phyloP scores from a whole-genome alignment of 1,284 basidiomycete species.

The Trametes sp. region DNA sequence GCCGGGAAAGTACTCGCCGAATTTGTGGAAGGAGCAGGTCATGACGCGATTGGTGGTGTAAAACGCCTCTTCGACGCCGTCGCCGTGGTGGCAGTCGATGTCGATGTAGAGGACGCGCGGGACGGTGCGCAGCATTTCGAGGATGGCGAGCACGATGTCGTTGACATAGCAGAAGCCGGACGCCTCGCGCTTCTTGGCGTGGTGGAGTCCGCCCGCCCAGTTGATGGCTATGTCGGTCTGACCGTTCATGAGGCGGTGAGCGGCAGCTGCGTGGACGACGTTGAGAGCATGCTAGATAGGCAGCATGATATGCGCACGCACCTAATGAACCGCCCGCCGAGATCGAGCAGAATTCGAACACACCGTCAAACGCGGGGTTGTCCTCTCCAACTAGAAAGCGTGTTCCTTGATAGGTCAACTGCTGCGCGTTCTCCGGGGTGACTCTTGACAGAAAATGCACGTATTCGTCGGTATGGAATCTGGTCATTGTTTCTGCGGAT shows the following conservation, averaged over 20 bases:
- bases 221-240: conserved; percentile 94
- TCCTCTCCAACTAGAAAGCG: conserved; percentile 93
- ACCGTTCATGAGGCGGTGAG: conserved; percentile 83
- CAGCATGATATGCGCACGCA: conserved; percentile 47
- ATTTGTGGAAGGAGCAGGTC: conserved; percentile 97
- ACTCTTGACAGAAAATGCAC: conserved; percentile 90
- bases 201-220: conserved; percentile 98
- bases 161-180: conserved; percentile 98
- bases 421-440: conserved; percentile 87
- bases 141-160: conserved; percentile 91
- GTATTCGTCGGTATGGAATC: conserved; percentile 98
- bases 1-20: conserved; percentile 97
- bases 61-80: conserved; percentile 99
- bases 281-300: background rate
- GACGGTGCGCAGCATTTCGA: conserved; percentile 85
- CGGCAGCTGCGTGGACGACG: conserved; percentile 64
- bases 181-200: conserved; percentile 97
- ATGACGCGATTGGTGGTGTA: conserved; percentile 98
- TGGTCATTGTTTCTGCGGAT: conserved; percentile 84
- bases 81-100: conserved; percentile 98
- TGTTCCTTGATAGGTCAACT: conserved; percentile 84
- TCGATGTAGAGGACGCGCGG: conserved; percentile 97
- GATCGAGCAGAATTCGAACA: conserved; percentile 98
- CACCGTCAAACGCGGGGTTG: conserved; percentile 95
- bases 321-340: conserved; percentile 94